Evolutionary conservation across 1,284 basidiomycete genomes (phyloP), one percentile per base, ranked within the genome.

Genomic region (Afroboletus lepidellus): DNA sequence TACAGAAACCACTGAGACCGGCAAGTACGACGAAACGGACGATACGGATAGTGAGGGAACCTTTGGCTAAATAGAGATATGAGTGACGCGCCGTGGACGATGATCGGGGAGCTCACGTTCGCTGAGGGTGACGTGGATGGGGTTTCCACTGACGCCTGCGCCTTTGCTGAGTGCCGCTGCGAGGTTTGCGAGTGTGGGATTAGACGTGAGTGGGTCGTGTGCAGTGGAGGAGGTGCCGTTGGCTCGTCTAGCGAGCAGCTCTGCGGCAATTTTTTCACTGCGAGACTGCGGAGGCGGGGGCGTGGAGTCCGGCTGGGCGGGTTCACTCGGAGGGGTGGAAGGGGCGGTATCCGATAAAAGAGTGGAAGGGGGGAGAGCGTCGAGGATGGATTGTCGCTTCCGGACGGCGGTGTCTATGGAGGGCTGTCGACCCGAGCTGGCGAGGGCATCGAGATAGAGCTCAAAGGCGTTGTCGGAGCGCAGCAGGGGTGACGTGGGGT

Each of bases 71-170:
- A 16, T 18, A 39, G 34, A 27, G 42, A 24, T 52, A 33, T 58
- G 39, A 47, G 15, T 13, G 15, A 33, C 16, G 15, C 0, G 32
- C 8, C 6, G 16, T 11, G 12, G 18, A 21, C 1, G 3, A 41
- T 18, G 12, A 18, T 8, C 11, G 20, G 23, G 24, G 50, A 24
- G 75, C 85, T 71, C 66, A 86, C 90, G 81, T 78, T 92, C 90
- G 57, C 83, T 83, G 58, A 94, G 79, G 33, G 88, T 80, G 33
- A 94, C 91, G 48, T 86, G 80, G 33, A 94, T 85, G 6, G 90
- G 90, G 56, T 78, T 78, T 2, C 71, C 74, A 33, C 71, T 72
- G 39, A 71, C 70, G 34, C 80, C 78, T 18, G 72, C 68, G 46
- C 78, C 74, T 50, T 67, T 66, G 41, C 63, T 66, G 37, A 78